Base-by-base conservation (phyloP, 148 eudicot genomes). In the Fagopyrum tataricum region DNA sequence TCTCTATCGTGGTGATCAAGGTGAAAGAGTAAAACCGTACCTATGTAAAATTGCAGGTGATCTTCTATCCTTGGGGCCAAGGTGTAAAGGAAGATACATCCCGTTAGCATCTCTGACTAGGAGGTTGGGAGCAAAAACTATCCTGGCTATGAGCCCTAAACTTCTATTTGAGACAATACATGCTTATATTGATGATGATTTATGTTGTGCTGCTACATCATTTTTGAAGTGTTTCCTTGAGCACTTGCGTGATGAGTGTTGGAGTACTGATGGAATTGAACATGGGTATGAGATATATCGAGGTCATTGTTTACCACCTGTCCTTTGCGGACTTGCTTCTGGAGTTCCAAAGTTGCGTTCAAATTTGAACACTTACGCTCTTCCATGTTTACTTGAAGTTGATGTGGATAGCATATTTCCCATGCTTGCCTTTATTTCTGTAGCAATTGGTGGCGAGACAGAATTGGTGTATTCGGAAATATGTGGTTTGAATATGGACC, bases 201-300 rank as follows among this genome's bases (percentile, higher is more conserved):
- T 91, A 39, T 95, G 99, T 76, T 91, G 94, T 86, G 99, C 97
- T 67, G 85, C 84, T 31, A 95, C 99, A 46, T 81, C 93, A 46
- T 95, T 91, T 74, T 82, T 95, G 79, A 95, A 91, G 85, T 90
- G 97, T 85, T 88, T 95, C 77, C 93, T 95, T 46, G 97, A 95
- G 83, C 81, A 85, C 74, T 84, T 95, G 79, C 89, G 93, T 71
- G 93, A 95, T 82, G 99, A 91, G 53, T 91, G 80, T 78, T 95
- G 99, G 97, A 88, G 79, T 66, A 87, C 87, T 75, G 83, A 90
- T 78, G 99, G 99, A 64, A 75, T 95, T 79, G 90, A 86, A 74
- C 76, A 44, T 77, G 99, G 99, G 73, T 90, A 84, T 84, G 87
- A 70, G 42, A 85, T 79, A 66, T 95, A 86, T 73, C 87, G 99